phyloP scores from a whole-genome alignment of 495 filamentous ascomycete species.

The Lasiosphaeria miniovina region DNA sequence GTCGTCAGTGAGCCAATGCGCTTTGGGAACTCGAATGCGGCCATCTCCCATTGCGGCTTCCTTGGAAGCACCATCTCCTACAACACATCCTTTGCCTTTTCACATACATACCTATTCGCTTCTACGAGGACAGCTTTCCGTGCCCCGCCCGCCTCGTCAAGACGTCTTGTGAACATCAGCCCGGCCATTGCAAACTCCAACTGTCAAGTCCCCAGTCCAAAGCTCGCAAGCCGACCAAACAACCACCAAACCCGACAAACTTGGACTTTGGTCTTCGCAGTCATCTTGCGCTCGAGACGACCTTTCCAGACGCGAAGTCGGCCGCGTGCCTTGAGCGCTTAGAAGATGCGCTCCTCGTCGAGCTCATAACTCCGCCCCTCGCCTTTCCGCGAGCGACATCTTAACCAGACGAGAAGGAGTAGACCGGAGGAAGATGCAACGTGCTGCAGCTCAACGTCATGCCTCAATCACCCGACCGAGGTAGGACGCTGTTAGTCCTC shows the following conservation, averaged over 20 bases:
- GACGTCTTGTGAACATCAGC: too few species aligned
- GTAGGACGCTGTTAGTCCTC: constrained; percentile 38
- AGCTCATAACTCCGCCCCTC: constrained; percentile 2
- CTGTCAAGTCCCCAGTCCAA: background rate
- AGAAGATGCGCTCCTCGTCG: constrained; percentile 3
- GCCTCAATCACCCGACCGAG: constrained; percentile 38
- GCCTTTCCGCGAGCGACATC: too few species aligned
- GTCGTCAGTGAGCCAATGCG: background rate
- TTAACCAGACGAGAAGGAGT: too few species aligned
- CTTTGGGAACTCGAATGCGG: too few species aligned
- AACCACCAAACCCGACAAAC: background rate
- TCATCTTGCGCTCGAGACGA: background rate
- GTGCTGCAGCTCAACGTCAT: constrained; percentile 23
- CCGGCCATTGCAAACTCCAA: too few species aligned
- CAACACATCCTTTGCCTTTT: too few species aligned
- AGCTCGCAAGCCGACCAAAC: background rate
- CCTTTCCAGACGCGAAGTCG: background rate
- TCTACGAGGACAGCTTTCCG: too few species aligned
- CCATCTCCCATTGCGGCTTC: too few species aligned
- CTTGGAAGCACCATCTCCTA: too few species aligned
- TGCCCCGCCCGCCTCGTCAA: too few species aligned
- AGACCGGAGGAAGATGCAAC: background rate
- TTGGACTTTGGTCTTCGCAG: background rate
- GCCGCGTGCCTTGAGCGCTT: background rate
- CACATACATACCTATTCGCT: too few species aligned